Evolutionary conservation across 2,329 filamentous ascomycete species (phyloP), one percentile per base, ranked within the genome.

Genomic region (Colletotrichum sp.): DNA sequence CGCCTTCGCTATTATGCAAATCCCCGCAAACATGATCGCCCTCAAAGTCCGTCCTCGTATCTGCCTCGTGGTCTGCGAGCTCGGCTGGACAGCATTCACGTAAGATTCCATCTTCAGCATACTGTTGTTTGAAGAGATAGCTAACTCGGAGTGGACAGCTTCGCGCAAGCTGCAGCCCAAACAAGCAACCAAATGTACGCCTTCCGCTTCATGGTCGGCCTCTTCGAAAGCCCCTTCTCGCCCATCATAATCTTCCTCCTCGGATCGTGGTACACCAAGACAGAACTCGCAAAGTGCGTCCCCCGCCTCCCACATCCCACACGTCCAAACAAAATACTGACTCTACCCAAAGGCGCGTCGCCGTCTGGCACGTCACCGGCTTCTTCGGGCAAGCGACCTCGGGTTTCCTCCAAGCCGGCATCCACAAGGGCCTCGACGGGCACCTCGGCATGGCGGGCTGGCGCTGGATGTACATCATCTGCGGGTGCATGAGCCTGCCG

Each of bases 1-100:
- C 65, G 92, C 91, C 3, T 95, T 95, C 81, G 86, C 92, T 0
- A 82, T 93, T 28, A 93, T 92, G 79, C 92, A 94, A 80, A 87
- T 89, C 0, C 81, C 92, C 32, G 93, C 92, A n/a, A 94, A 95
- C 80, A 85, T 94, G 72, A 84, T 94, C 36, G 88, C 94, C 60
- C 93, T 93, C 80, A 88, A 88, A 10, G 84, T 92, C 71, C 87
- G 90, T 4, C 93, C 93, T 0, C 91, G 89, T 49, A 83, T 93
- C 66, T 95, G 94, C 79, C 88, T 94, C 36, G 90, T 93, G 0
- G 83, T 88, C 13, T 82, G 80, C 76, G 82, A 83, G 57, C 55
- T 69, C 2, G 71, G 65, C 9, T 69, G 71, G 65, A 69, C 71
- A 3, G 71, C 71, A 0, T 69, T 73, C 15, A 73, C 65, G 71